Conservation (phyloP, 768 basidiomycete species). For the Mycena vulgaris region DNA sequence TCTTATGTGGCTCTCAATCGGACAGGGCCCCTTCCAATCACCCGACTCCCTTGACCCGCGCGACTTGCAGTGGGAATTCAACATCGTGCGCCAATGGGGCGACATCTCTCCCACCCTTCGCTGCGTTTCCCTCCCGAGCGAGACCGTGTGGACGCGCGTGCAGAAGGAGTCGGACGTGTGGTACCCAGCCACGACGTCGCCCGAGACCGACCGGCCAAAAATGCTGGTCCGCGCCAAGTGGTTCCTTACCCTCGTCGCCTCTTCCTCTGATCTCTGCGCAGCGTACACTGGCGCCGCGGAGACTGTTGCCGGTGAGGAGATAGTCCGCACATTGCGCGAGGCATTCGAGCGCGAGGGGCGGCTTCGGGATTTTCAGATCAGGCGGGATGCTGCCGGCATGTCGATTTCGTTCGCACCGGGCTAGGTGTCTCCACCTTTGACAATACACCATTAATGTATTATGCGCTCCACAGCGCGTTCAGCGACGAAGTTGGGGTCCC, state of each 20-base stretch:
- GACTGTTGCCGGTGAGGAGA: background rate
- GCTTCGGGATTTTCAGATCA: background rate
- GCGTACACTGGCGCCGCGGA: background rate
- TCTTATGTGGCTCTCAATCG: background rate
- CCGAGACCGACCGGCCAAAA: background rate
- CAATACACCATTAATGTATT: too few relatives aligned
- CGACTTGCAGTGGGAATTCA: constrained; percentile 3
- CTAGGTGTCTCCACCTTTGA: too few relatives aligned
- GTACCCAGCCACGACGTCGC: constrained; percentile 6
- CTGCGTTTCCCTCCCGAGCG: too few relatives aligned
- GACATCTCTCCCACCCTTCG: background rate
- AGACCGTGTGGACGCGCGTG: constrained; percentile 4
- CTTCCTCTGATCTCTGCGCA: background rate
- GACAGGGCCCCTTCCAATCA: background rate
- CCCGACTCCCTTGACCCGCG: background rate
- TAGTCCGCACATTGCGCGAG: background rate
- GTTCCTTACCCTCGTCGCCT: too few relatives aligned
- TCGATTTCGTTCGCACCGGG: too few relatives aligned
- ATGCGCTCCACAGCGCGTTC: too few relatives aligned
- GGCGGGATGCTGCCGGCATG: background rate
- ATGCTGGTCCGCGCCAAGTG: too few relatives aligned
- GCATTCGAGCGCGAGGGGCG: background rate
- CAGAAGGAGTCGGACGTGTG: background rate
- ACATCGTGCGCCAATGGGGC: constrained; percentile 4
- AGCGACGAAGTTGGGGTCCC: too few relatives aligned